Evolutionary conservation across 805 yeast species (phyloP).

Genomic region (Kodamaea hsintzibuensis): DNA sequence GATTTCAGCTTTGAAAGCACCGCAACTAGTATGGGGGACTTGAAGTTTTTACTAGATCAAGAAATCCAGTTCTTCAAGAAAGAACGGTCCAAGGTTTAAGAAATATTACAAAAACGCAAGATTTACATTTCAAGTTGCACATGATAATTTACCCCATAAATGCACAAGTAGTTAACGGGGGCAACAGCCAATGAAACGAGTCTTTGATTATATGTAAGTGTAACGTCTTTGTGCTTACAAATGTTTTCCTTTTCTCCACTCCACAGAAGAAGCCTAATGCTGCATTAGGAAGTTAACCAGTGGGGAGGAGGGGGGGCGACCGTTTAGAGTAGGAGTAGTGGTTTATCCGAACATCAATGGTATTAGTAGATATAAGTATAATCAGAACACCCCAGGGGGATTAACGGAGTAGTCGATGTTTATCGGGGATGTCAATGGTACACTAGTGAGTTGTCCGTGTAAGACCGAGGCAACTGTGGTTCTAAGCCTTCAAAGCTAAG

Average conservation of each 20-base stretch:
- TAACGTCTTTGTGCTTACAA: neutral
- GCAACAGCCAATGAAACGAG: neutral
- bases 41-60: slow-evolving; percentile 18
- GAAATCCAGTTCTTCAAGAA: slow-evolving; percentile 24
- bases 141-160: neutral
- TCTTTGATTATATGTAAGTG: neutral
- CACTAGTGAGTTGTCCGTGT: neutral
- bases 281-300: neutral
- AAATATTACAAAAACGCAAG: neutral
- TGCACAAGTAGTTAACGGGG: too few species aligned
- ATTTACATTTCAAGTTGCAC: neutral
- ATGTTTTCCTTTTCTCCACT: neutral
- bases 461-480: neutral
- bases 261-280: neutral
- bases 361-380: too few species aligned
- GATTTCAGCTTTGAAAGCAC: slow-evolving; percentile 65
- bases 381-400: neutral
- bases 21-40: slow-evolving; percentile 17
- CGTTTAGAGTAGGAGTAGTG: neutral
- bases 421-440: neutral
- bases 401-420: neutral
- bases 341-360: neutral
- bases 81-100: slow-evolving; percentile 4
- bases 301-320: neutral
- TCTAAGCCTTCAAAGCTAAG: neutral